phyloP scores from a whole-genome alignment of 345 rosid species.

The Salix arbutifolia region DNA sequence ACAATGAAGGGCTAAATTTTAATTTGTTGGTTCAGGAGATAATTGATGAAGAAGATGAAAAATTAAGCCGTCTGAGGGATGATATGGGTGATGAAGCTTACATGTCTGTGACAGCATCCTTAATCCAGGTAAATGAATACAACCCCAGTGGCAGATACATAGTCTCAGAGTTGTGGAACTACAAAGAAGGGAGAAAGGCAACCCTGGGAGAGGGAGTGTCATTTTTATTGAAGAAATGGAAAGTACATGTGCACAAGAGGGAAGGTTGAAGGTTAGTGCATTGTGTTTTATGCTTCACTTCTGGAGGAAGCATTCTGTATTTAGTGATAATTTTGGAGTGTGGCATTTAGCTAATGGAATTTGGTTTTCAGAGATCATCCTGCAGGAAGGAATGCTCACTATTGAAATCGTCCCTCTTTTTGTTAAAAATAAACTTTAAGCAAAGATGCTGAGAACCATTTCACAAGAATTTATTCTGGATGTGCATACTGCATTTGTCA shows the following conservation, averaged over 20 bases:
- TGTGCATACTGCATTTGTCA: background rate
- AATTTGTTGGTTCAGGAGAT: conserved; percentile 51
- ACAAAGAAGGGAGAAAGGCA: conserved; percentile 57
- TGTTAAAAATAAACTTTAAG: background rate
- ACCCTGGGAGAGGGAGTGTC: conserved; percentile 59
- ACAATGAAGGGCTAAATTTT: background rate
- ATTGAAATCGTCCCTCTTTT: background rate
- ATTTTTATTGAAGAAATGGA: conserved; percentile 51
- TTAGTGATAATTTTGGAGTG: background rate
- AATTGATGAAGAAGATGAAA: conserved; percentile 62
- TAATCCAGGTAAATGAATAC: conserved; percentile 75
- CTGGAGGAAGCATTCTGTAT: background rate
- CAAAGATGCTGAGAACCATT: background rate
- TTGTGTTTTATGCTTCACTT: background rate
- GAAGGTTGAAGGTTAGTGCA: conserved; percentile 17
- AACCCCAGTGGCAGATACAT: conserved; percentile 91
- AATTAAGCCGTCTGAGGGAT: conserved; percentile 46
- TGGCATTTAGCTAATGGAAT: background rate
- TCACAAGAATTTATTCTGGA: background rate
- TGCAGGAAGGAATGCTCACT: background rate
- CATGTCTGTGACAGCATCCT: conserved; percentile 54
- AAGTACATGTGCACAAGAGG: conserved; percentile 36
- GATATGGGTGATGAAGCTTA: conserved; percentile 59
- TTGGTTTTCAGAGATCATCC: background rate
- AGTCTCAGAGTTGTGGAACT: conserved; percentile 77